A percentile compares a stretch with the other conserved stretches of the same genome.
phyloP scores from a whole-genome alignment of 164 flowering plant genomes.

The Litsea cubeba region DNA sequence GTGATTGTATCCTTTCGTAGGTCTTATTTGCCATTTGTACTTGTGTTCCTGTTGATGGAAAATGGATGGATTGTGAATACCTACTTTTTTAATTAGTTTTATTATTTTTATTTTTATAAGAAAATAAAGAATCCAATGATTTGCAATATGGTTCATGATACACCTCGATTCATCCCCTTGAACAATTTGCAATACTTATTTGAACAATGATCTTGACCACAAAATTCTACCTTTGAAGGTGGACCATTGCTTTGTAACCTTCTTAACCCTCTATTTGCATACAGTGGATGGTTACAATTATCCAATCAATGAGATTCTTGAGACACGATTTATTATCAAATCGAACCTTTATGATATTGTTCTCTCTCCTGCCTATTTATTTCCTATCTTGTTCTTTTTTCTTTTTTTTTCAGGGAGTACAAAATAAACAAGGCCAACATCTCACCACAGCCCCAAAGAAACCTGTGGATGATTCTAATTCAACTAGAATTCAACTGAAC shows the following conservation, averaged over 20 bases:
- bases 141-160: too few relatives aligned
- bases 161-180: too few relatives aligned
- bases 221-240: neutral
- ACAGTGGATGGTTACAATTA: neutral
- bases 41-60: too few relatives aligned
- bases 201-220: neutral
- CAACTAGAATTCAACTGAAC: slow-evolving; percentile 4
- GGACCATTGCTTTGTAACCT: neutral
- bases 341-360: neutral
- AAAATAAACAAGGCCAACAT: slow-evolving; percentile 40
- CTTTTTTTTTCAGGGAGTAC: slow-evolving; percentile 42
- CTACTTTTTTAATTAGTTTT: too few relatives aligned
- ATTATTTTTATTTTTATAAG: too few relatives aligned
- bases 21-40: too few relatives aligned
- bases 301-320: neutral
- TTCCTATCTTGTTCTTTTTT: neutral
- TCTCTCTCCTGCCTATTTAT: neutral
- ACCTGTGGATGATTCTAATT: slow-evolving; percentile 28
- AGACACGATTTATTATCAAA: neutral
- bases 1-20: too few relatives aligned
- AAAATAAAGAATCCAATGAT: too few relatives aligned
- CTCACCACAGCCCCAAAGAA: slow-evolving; percentile 24
- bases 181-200: too few relatives aligned
- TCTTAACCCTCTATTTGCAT: neutral
- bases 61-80: too few relatives aligned